phyloP scores from a whole-genome alignment of 352 stramenopile genomes.

The Phytopythium sindhum region DNA sequence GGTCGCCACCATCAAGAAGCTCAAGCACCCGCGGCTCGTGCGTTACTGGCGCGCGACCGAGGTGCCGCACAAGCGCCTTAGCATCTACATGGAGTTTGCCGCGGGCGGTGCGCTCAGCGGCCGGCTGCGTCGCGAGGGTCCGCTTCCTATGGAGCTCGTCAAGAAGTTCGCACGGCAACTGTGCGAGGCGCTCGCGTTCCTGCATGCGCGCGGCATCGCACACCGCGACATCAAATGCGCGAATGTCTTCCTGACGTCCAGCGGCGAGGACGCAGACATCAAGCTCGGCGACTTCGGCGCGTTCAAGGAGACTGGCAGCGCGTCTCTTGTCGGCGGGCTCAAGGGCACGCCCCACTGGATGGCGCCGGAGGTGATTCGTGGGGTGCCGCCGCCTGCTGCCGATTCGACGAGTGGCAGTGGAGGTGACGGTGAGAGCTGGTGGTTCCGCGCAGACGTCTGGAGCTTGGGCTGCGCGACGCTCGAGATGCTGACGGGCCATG shows the following conservation, averaged over 20 bases:
- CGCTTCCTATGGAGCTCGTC: constrained; percentile 33
- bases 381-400: constrained; percentile 26
- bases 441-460: constrained; percentile 92
- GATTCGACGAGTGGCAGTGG: neutral
- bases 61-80: constrained; percentile 50
- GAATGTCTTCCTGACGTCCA: constrained; percentile 60
- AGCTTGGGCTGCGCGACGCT: constrained; percentile 90
- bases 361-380: constrained; percentile 87
- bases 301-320: constrained; percentile 67
- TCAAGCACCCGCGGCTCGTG: constrained; percentile 60
- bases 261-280: constrained; percentile 20
- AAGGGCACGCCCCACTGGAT: constrained; percentile 92
- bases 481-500: constrained; percentile 91
- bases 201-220: constrained; percentile 86
- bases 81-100: constrained; percentile 90
- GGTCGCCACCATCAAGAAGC: constrained; percentile 61
- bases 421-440: constrained; percentile 32
- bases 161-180: constrained; percentile 82
- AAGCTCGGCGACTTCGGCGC: constrained; percentile 81
- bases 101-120: constrained; percentile 70
- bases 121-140: constrained; percentile 45
- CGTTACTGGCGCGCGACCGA: constrained; percentile 60
- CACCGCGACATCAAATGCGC: constrained; percentile 89
- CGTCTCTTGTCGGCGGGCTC: constrained; percentile 68
- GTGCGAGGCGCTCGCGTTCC: constrained; percentile 74